Conservation (phyloP, 2,329 filamentous ascomycete species). For the Aspergillus intermedius region DNA sequence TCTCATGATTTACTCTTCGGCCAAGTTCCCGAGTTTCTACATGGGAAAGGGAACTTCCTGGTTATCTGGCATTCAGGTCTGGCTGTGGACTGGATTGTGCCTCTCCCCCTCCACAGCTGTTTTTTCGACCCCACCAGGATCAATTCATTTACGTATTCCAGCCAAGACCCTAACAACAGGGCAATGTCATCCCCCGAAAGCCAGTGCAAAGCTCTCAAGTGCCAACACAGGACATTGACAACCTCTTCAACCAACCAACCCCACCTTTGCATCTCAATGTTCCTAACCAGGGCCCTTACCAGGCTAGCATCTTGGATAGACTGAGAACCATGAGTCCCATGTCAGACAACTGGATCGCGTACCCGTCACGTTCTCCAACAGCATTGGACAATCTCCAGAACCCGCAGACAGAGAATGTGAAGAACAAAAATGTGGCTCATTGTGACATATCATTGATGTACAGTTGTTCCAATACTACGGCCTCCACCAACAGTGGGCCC, state of each 20-base stretch:
- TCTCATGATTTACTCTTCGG: no score
- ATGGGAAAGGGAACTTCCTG: no score
- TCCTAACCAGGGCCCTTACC: conserved; percentile 23
- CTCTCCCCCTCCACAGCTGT: no score
- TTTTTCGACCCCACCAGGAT: no score
- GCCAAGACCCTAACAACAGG: background rate
- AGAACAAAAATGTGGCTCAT: conserved; percentile 17
- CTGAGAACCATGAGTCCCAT: conserved; percentile 30
- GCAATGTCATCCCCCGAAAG: conserved; percentile 21
- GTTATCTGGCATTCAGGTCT: no score
- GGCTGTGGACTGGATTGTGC: no score
- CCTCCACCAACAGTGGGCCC: conserved; percentile 21
- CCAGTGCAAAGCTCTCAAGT: conserved; percentile 23
- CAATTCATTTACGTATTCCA: background rate
- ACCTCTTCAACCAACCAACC: conserved; percentile 24
- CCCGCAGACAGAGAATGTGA: conserved; percentile 6
- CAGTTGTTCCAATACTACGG: conserved; percentile 21
- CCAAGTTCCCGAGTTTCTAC: no score
- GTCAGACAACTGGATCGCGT: conserved; percentile 38
- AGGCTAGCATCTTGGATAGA: conserved; percentile 19
- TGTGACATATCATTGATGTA: conserved; percentile 32
- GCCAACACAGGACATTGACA: conserved; percentile 21
- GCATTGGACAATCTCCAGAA: conserved; percentile 9
- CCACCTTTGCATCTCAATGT: conserved; percentile 24
- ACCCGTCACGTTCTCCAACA: conserved; percentile 28